Conservation (phyloP, 768 basidiomycete genomes). For the Lentinula boryana region DNA sequence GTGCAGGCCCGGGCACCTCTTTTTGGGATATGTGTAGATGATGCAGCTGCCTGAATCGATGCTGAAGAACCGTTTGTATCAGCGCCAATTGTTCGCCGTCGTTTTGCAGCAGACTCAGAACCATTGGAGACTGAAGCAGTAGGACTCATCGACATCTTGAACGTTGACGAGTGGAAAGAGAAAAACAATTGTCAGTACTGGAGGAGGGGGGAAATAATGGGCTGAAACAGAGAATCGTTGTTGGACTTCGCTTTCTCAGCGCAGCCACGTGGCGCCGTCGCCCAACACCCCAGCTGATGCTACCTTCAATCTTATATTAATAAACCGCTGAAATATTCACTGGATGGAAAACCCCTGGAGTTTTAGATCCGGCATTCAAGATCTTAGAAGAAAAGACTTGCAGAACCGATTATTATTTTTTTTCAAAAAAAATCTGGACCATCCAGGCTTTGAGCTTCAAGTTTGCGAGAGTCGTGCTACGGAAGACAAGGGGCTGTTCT, state of each 20-base stretch:
- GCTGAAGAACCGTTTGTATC: constrained; percentile 28
- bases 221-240: not conserved
- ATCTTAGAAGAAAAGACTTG: no score
- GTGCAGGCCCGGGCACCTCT: constrained; percentile 87
- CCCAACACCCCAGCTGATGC: not conserved
- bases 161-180: not conserved
- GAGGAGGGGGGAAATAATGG: not conserved
- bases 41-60: constrained; percentile 22
- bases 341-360: no score
- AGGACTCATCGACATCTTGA: constrained; percentile 63
- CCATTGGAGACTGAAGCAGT: constrained; percentile 49
- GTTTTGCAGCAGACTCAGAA: constrained; percentile 51
- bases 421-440: no score
- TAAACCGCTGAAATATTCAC: no score
- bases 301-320: no score
- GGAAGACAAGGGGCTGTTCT: no score
- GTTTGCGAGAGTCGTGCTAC: no score
- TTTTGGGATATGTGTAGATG: constrained; percentile 71
- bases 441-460: no score
- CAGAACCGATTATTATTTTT: no score
- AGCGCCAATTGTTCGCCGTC: constrained; percentile 43
- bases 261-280: not conserved
- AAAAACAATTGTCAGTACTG: not conserved
- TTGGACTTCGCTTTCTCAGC: not conserved
- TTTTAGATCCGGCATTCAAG: no score